phyloP scores from a whole-genome alignment of 257 asterid genomes.

The Solanum gracilifrons region DNA sequence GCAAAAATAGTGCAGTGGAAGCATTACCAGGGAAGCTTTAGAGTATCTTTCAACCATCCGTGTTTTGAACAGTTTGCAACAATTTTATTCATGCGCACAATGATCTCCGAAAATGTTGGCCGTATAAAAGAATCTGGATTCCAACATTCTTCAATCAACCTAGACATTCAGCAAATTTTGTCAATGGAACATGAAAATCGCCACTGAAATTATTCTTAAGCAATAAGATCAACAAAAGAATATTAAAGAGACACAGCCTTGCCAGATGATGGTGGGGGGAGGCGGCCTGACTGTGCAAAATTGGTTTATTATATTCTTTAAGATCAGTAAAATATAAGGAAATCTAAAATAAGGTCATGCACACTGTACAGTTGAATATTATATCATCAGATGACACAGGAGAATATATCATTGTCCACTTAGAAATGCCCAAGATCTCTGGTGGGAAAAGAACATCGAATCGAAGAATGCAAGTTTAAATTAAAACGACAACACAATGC shows the following conservation, averaged over 20 bases:
- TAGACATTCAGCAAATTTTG: conserved; percentile 10
- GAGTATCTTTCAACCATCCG: conserved; percentile 98
- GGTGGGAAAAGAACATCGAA: not conserved
- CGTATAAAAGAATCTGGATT: conserved; percentile 37
- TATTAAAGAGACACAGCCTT: not conserved
- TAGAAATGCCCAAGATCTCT: not conserved
- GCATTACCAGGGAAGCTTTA: conserved; percentile 86
- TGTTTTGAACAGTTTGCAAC: conserved; percentile 60
- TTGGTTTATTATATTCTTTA: not conserved
- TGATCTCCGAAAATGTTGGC: conserved; percentile 72
- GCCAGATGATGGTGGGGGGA: not conserved
- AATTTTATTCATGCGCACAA: conserved; percentile 58
- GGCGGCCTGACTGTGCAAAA: not conserved
- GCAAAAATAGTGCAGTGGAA: not conserved
- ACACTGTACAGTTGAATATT: not conserved
- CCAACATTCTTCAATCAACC: conserved; percentile 97
- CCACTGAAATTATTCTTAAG: not conserved
- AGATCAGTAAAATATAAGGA: not conserved
- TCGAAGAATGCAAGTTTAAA: not conserved
- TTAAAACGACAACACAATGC: not conserved
- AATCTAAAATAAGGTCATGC: not conserved
- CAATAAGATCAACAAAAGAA: not conserved
- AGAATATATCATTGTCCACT: not conserved
- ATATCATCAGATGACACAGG: not conserved
- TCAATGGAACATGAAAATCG: not conserved